Evolutionary conservation across 805 yeast species (phyloP), one percentile per base, ranked within the genome.

Genomic region (Starmerella asiatica): DNA sequence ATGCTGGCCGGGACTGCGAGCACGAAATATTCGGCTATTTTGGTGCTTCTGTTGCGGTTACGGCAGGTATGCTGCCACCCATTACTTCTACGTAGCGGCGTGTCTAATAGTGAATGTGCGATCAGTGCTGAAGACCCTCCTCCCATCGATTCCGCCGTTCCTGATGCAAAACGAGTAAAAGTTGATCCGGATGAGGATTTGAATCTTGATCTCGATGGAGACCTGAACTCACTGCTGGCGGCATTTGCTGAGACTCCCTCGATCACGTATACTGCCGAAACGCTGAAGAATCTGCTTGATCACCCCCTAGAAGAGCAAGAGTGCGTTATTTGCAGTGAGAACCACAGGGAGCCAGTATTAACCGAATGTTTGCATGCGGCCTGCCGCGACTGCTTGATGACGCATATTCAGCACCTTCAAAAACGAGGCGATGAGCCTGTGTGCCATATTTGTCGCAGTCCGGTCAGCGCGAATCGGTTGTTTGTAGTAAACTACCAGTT

Each of bases 41-140:
- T 88, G 48, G 78, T 91, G 2, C 91, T 82, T 54, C 78, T 88
- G 38, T 58, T 88, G 46, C 65, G 97, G 40, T 64, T 88, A 29
- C 67, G 97, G 43, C 97, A 88, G 56, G 71, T 79, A 0, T 88
- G 96, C 56, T 84, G 94, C 53, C 95, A 88, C 56, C 68, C 79
- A 15, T 73, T 73, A 39, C 62, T 86, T 41, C 69, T 85, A 1
- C 68, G 69, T 3, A 61, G 70, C 8, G 19, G 21, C 14, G 15
- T 20, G 1, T 61, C 44, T 1, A 40, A 33, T 3, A 29, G 38
- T 6, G 44, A 40, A 11, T 11, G 9, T 7, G 32, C 44, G 3
- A 39, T 44, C 4, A 46, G 30, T 2, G 52, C 34, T 11, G 51
- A 42, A 28, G 46, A 38, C 16, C 32, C 29, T 8, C 43, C 32